Conservation (phyloP, 306 rosid species). For the Boehmeria nivea region DNA sequence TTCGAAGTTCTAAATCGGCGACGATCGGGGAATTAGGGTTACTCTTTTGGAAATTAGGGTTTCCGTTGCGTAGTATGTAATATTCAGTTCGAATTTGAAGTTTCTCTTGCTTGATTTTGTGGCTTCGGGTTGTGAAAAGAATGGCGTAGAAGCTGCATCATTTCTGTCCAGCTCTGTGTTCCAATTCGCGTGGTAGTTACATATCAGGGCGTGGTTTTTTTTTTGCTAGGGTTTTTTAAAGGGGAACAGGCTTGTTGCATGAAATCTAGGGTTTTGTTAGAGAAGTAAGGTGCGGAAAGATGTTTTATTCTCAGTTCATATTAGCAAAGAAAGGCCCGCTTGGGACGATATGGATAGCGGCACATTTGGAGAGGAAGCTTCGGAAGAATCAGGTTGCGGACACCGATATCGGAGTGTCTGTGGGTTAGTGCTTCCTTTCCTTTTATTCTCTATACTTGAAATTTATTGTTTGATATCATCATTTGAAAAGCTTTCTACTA, state of each 20-base stretch:
- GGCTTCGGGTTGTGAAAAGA: background rate
- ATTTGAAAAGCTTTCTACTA: too few relatives aligned
- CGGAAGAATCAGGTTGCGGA: conserved; percentile 99
- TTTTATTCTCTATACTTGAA: background rate
- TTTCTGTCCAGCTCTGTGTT: background rate
- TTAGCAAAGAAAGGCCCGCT: conserved; percentile 99
- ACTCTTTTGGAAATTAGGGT: conserved; percentile 13
- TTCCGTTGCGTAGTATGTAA: conserved; percentile 9
- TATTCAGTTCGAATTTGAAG: background rate
- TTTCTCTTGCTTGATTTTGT: background rate
- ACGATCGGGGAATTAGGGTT: background rate
- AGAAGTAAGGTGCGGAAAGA: conserved; percentile 28
- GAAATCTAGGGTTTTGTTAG: conserved; percentile 21
- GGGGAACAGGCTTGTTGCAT: conserved; percentile 11
- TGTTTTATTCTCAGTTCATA: conserved; percentile 99
- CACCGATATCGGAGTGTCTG: conserved; percentile 96
- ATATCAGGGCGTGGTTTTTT: background rate
- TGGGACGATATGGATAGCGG: conserved; percentile 99
- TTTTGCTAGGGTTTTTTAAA: conserved; percentile 7
- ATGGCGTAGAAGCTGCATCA: conserved; percentile 3
- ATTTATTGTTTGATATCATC: too few relatives aligned
- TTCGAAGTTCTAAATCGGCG: background rate
- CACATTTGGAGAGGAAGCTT: conserved; percentile 98
- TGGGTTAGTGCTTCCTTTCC: too few relatives aligned
- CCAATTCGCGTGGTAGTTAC: background rate